phyloP scores from a whole-genome alignment of 768 basidiomycete genomes.

The Dictyophora rubrovolvata region DNA sequence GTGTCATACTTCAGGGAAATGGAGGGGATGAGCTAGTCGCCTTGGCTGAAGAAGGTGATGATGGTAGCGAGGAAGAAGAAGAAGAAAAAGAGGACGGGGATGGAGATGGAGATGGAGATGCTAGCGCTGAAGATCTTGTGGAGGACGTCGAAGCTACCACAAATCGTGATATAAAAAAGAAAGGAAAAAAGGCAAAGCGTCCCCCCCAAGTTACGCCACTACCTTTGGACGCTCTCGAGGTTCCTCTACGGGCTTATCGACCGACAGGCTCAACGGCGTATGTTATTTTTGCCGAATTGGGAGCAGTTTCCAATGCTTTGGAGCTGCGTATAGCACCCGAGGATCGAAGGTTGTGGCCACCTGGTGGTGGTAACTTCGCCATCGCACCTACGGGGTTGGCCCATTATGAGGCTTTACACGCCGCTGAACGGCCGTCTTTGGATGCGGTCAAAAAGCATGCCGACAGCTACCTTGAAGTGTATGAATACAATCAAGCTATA shows the following conservation, averaged over 20 bases:
- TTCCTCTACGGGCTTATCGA: slow-evolving; percentile 43
- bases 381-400: slow-evolving; percentile 48
- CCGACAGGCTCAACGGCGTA: slow-evolving; percentile 63
- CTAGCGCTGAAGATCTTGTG: not conserved
- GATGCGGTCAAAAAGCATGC: slow-evolving; percentile 67
- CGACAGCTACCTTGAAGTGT: slow-evolving; percentile 65
- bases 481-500: slow-evolving; percentile 56
- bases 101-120: slow-evolving; percentile 11
- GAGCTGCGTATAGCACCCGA: slow-evolving; percentile 25
- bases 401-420: slow-evolving; percentile 60
- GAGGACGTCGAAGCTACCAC: slow-evolving; percentile 14
- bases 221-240: slow-evolving; percentile 27
- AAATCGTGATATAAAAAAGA: slow-evolving; percentile 19
- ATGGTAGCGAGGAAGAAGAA: slow-evolving; percentile 23
- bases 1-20: slow-evolving; percentile 53
- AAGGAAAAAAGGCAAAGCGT: slow-evolving; percentile 21
- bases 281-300: slow-evolving; percentile 58
- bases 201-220: slow-evolving; percentile 52
- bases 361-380: slow-evolving; percentile 27
- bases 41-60: slow-evolving; percentile 15
- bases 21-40: slow-evolving; percentile 19
- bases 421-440: slow-evolving; percentile 64
- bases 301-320: slow-evolving; percentile 62
- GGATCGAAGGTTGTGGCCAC: slow-evolving; percentile 57
- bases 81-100: slow-evolving; percentile 24